Conservation (phyloP, 2,329 filamentous ascomycete species). For the Fusarium nelsonii region DNA sequence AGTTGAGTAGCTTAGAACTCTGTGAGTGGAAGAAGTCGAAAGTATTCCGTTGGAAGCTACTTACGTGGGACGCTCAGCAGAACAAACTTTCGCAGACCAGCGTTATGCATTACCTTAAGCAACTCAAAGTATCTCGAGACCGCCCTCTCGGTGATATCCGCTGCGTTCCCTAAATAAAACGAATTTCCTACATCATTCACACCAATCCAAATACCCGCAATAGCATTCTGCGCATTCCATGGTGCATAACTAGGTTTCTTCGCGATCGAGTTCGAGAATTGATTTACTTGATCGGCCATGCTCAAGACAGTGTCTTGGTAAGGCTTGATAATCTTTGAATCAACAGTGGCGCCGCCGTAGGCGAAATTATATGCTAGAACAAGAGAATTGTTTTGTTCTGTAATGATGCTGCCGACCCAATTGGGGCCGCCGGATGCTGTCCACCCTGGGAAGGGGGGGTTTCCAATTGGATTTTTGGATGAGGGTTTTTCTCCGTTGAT, state of each 20-base stretch:
- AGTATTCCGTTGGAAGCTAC: background rate
- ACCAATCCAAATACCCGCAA: constrained; percentile 66
- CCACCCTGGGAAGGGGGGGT: constrained; percentile 66
- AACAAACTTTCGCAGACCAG: constrained; percentile 69
- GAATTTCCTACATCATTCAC: constrained; percentile 68
- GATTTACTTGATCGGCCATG: constrained; percentile 42
- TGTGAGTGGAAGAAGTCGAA: background rate
- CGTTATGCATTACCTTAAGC: constrained; percentile 61
- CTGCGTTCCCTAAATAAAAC: constrained; percentile 52
- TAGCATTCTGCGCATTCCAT: constrained; percentile 57
- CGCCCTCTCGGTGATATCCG: constrained; percentile 54
- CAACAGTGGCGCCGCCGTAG: constrained; percentile 66
- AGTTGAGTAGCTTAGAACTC: constrained; percentile 54
- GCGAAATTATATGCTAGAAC: constrained; percentile 66
- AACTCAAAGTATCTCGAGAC: constrained; percentile 59
- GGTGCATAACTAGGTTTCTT: constrained; percentile 51
- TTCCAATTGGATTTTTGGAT: constrained; percentile 69
- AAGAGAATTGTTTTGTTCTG: constrained; percentile 60
- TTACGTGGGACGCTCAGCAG: constrained; percentile 68
- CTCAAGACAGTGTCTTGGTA: constrained; percentile 61
- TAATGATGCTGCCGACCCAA: constrained; percentile 64
- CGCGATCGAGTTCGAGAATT: constrained; percentile 51
- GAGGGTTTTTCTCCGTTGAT: constrained; percentile 64
- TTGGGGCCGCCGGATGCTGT: constrained; percentile 64
- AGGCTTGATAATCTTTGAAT: constrained; percentile 63